Evolutionary conservation across 352 stramenopile species (phyloP).

Genomic region (Phytopythium montanum): DNA sequence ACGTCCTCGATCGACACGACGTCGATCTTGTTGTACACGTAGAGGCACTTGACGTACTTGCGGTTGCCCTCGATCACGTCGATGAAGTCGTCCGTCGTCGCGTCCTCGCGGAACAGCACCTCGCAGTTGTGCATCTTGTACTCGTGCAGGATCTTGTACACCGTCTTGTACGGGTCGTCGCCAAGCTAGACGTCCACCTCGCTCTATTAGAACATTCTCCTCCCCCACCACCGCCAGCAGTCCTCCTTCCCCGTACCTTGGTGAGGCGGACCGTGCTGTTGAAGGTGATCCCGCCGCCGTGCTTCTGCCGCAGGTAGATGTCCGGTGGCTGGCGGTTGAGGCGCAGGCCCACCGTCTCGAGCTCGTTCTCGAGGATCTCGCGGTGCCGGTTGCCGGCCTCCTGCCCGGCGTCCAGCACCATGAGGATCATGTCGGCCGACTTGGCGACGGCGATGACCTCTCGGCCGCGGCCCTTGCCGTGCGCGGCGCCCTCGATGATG

Average conservation of each 20-base stretch:
- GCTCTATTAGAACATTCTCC: no score
- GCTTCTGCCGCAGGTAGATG: conserved; percentile 96
- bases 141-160: conserved; percentile 92
- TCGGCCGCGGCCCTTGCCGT: conserved; percentile 96
- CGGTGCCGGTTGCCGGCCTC: conserved; percentile 96
- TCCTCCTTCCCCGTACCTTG: conserved; percentile 53
- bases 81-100: conserved; percentile 97
- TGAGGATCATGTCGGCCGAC: conserved; percentile 98
- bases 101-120: conserved; percentile 96
- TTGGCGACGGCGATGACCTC: conserved; percentile 99
- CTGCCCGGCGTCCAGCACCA: conserved; percentile 98
- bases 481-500: conserved; percentile 99
- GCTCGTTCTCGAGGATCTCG: conserved; percentile 97
- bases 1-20: conserved; percentile 99
- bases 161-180: conserved; percentile 84
- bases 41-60: conserved; percentile 99
- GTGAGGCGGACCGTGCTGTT: conserved; percentile 95
- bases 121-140: conserved; percentile 99
- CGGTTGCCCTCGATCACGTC: conserved; percentile 98
- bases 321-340: conserved; percentile 97
- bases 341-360: conserved; percentile 97
- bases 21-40: conserved; percentile 99
- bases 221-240: background rate
- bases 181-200: conserved; percentile 51
- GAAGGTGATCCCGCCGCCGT: conserved; percentile 94